Conservation (phyloP, 2,329 filamentous ascomycete species). For the Exophiala lecanii-corni region DNA sequence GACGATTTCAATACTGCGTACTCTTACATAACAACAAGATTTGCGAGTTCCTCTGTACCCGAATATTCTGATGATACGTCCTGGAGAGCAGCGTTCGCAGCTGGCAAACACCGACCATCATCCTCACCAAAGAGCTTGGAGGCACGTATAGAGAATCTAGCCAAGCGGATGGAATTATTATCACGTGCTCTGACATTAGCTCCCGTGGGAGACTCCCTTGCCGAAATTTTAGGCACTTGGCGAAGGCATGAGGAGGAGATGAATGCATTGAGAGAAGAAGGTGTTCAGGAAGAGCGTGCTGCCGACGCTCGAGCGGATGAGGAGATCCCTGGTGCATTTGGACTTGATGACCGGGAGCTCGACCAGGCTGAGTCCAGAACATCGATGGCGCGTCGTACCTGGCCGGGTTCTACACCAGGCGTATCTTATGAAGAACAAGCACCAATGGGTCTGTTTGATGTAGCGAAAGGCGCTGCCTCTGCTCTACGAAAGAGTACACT, state of each 20-base stretch:
- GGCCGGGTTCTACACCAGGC: constrained; percentile 21
- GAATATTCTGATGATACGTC: constrained; percentile 51
- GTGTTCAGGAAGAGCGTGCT: constrained; percentile 52
- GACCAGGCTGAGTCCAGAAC: constrained; percentile 43
- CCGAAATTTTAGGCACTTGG: constrained; percentile 60
- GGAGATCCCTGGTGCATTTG: constrained; percentile 41
- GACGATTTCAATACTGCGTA: constrained; percentile 58
- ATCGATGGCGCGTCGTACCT: constrained; percentile 34
- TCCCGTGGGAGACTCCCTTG: constrained; percentile 50
- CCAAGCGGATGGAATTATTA: constrained; percentile 62
- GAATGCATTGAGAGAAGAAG: constrained; percentile 48
- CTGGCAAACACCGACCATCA: constrained; percentile 50
- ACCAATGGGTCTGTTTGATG: constrained; percentile 49
- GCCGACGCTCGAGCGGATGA: constrained; percentile 54
- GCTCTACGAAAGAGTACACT: constrained; percentile 44
- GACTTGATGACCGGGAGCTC: constrained; percentile 39
- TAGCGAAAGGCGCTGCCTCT: constrained; percentile 46
- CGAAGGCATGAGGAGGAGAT: constrained; percentile 60
- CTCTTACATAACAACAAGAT: constrained; percentile 59
- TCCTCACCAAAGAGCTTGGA: constrained; percentile 32
- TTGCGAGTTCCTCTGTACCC: constrained; percentile 34
- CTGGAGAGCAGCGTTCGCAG: constrained; percentile 61
- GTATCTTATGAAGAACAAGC: constrained; percentile 37
- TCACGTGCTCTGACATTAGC: constrained; percentile 58
- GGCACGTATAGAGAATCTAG: constrained; percentile 50